These are phyloP conservation scores for Heterobasidion occidentale DNA, from an alignment of 1,284 basidiomycete species.

Conservation along the genomic window DNA sequence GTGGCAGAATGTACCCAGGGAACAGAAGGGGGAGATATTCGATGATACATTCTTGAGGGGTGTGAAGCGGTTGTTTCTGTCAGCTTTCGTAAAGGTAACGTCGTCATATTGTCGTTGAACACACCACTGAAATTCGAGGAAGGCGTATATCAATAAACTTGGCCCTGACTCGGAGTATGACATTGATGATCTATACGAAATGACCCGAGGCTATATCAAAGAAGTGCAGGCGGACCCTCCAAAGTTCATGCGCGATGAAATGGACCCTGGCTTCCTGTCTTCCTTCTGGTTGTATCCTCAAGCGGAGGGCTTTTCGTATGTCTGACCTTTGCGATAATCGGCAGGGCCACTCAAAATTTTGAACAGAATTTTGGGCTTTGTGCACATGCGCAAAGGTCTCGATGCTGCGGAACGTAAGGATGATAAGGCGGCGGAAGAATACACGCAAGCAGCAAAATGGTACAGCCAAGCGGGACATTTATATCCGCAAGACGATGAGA, in stretches of 20 bases:
- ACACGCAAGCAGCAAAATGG: constrained; percentile 12
- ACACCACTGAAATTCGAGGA: not conserved
- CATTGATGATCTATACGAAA: constrained; percentile 18
- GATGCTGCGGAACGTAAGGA: constrained; percentile 7
- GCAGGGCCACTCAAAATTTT: constrained; percentile 9
- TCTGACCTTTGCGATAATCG: constrained; percentile 19
- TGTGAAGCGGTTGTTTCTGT: constrained; percentile 22
- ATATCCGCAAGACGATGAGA: constrained; percentile 27
- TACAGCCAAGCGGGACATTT: constrained; percentile 21
- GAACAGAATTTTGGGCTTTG: not conserved
- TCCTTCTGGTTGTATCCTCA: constrained; percentile 30
- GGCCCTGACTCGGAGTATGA: constrained; percentile 13
- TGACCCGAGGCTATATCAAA: constrained; percentile 19
- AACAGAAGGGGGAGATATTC: constrained; percentile 24
- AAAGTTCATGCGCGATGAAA: not conserved
- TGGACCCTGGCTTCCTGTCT: constrained; percentile 18
- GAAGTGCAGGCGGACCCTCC: constrained; percentile 16
- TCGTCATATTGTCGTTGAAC: not conserved
- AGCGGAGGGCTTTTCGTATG: constrained; percentile 28
- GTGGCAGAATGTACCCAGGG: constrained; percentile 24
- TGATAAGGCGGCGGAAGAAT: constrained; percentile 4
- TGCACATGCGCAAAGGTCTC: constrained; percentile 6
- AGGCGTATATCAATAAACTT: constrained; percentile 8
- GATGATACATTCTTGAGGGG: constrained; percentile 23
- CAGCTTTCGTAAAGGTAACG: constrained; percentile 23